Evolutionary conservation across 2,329 filamentous ascomycete genomes (phyloP), one percentile per base, ranked within the genome.

Genomic region (Xylariaceae sp.): DNA sequence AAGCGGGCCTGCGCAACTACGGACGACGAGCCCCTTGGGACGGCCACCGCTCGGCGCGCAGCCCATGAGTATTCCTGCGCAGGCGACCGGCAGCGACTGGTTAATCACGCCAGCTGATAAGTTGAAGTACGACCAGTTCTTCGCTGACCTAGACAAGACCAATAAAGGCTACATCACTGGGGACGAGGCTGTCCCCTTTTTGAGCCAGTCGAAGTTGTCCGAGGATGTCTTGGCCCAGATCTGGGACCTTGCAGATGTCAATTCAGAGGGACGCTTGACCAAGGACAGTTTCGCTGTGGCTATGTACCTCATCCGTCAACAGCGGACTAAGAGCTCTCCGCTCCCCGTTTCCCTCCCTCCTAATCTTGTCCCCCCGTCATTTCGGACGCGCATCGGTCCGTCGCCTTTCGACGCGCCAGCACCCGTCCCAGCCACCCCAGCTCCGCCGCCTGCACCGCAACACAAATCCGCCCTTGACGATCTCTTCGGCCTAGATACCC

Each of bases 231-330:
- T 98, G 37, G 92, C 92, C 19, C 86, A 94, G 54, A 94, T 98
- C 48, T 98, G 92, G 92, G 92, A 98, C 60, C 76, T 98, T 19
- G 84, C 92, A 11, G 92, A 98, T 63, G 88, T 96, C 63, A 88
- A 87, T 56, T 92, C 88, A 6, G 85, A 89, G 51, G 92, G 92
- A 9, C 82, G 84, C 41, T 69, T 98, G 40, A 88, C 76, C 32
- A 80, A 78, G 52, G 92, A 98, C 51, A 89, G 95, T 54, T 98
- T 98, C 59, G 88, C 92, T 0, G 88, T 98, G 32, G 90, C 92
- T 37, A 96, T 98, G 89, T 94, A 94, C 59, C 72, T 98, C 35
- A 96, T 98, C 53, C 79, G 89, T 45, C 86, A 94, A 60, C 89
- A 96, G 60, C 77, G 89, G 38, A 84, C 76, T 48, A 83, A 81